phyloP scores from a whole-genome alignment of 2,329 filamentous ascomycete genomes.

The Fusarium gaditjirri region DNA sequence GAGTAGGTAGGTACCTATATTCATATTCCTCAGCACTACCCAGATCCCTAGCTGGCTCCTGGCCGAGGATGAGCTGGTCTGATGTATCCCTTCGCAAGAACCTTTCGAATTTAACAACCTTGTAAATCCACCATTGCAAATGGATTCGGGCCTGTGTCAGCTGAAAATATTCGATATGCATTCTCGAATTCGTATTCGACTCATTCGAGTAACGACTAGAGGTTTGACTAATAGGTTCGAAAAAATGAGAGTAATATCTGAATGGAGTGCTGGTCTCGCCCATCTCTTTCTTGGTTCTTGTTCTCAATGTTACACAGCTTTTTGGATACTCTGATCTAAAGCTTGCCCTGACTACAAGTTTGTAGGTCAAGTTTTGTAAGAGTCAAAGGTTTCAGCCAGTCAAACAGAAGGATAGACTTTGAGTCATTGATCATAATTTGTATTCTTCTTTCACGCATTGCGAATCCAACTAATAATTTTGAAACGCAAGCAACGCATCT shows the following conservation, averaged over 20 bases:
- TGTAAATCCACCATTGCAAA: not conserved
- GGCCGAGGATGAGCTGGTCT: not conserved
- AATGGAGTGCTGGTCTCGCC: not conserved
- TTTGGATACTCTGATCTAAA: not conserved
- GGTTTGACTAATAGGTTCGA: not conserved
- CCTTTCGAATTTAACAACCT: constrained; percentile 10
- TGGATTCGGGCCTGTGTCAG: not conserved
- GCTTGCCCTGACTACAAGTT: not conserved
- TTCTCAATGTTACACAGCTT: not conserved
- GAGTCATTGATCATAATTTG: not conserved
- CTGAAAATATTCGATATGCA: not conserved
- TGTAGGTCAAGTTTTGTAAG: not conserved
- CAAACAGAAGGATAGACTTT: too few relatives aligned
- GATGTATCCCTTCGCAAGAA: not conserved
- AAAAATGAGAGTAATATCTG: not conserved
- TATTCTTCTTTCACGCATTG: not conserved
- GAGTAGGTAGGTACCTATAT: not conserved
- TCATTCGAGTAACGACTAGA: not conserved
- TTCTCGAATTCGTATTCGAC: constrained; percentile 22
- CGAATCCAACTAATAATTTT: not conserved
- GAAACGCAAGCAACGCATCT: constrained; percentile 15
- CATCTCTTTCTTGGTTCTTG: not conserved
- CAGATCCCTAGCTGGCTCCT: not conserved
- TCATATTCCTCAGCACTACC: not conserved
- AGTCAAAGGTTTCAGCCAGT: not conserved